Percentiles rank a stretch among this genome's conserved stretches.
phyloP scores from a whole-genome alignment of 2,329 filamentous ascomycete species.

The Phialocephala sp. region DNA sequence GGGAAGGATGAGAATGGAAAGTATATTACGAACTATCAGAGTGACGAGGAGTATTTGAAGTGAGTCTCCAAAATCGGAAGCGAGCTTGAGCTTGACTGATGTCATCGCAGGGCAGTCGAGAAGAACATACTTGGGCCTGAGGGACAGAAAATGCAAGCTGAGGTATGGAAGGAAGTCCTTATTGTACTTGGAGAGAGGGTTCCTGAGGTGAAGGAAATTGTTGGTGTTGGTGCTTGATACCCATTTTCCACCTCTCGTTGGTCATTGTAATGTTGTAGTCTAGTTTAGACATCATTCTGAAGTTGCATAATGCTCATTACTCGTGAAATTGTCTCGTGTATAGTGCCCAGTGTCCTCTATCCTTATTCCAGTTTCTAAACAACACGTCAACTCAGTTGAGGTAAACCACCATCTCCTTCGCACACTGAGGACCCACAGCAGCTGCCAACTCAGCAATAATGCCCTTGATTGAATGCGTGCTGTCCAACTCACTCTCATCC shows the following conservation, averaged over 20 bases:
- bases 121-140: conserved; percentile 34
- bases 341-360: not conserved
- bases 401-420: conserved; percentile 59
- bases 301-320: not conserved
- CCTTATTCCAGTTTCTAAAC: not conserved
- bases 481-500: conserved; percentile 57
- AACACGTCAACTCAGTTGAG: not conserved
- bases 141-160: conserved; percentile 36
- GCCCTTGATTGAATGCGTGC: conserved; percentile 61
- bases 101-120: conserved; percentile 26
- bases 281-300: not conserved
- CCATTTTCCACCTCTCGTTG: not conserved
- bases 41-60: conserved; percentile 35
- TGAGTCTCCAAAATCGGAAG: conserved; percentile 22
- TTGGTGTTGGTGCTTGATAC: conserved; percentile 8
- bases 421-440: conserved; percentile 65
- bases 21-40: conserved; percentile 35
- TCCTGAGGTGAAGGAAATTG: conserved; percentile 34
- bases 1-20: conserved; percentile 37
- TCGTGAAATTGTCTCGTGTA: not conserved
- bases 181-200: conserved; percentile 32
- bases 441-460: conserved; percentile 71
- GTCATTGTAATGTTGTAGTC: not conserved
- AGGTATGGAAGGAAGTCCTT: conserved; percentile 38
- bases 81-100: not conserved